Base-by-base conservation (phyloP, 495 filamentous ascomycete genomes). In the Neurospora sublineolata region DNA sequence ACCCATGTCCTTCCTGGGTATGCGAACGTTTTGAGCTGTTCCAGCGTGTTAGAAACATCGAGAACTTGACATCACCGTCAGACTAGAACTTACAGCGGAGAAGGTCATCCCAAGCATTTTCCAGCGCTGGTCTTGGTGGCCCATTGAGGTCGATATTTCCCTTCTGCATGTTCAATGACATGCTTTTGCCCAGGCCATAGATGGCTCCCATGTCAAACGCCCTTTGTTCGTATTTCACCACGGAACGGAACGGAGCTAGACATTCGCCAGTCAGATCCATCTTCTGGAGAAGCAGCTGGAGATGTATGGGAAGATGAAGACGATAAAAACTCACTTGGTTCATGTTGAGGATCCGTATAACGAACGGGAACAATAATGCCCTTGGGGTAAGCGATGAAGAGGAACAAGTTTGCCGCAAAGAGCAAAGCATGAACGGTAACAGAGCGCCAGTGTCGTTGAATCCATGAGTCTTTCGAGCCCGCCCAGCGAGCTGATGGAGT, bases 101-200 rank as follows among this genome's bases (percentile, higher is more conserved):
- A 10, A 72, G 67, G 16, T 69, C 36, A 14, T 36, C 37, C 71
- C 68, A 72, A 5, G 71, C 71, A 1, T 41, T 11, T 20, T 72
- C 42, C 16, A 72, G 38, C 30, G 18, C 71, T 39, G 71, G 67
- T 27, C 71, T 69, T 4, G 71, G 71, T 36, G 71, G 71, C 0
- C 71, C 71, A 30, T 68, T 72, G 42, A 69, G 64, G n/a, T 52
- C 16, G 4, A 42, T 58, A 12, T 70, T 23, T 11, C 27, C 52
- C 52, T 69, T 60, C 11, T 69, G 33, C 9, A 14, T 41, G 36
- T 69, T 72, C 30, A 72, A 46, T 10, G 67, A 33, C 52, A 33
- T 33, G 27, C 33, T 60, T 9, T 60, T 33, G 2, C 52, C 52
- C 27, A 60, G 23, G 11, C 52, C 52, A 60, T 60, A 60, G 7